Base-by-base conservation (phyloP, 176 grass and related monocot species). In the Zea luxurians region DNA sequence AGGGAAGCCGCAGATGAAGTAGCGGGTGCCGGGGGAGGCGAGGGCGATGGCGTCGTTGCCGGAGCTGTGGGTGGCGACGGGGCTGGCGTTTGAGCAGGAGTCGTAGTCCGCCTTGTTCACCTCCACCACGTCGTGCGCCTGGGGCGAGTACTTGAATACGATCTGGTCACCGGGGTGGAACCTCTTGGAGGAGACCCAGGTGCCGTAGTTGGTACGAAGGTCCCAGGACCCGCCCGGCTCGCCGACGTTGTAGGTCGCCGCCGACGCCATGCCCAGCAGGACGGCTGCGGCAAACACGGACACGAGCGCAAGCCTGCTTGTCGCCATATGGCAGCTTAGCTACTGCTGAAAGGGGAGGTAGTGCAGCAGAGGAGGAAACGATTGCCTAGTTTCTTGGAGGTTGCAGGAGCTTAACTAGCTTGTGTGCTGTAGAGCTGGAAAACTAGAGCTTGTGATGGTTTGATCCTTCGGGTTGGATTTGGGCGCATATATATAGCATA, bases 1-100 rank as follows among this genome's bases (percentile, higher is more conserved):
- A 0, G 54, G 0, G 74, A 96, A 1, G 49, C 84, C 66, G 67
- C 93, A 96, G 84, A 96, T 71, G 89, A 82, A 96, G 87, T 89
- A 89, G 74, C 81, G 81, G 10, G 65, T 86, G 48, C 84, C 84
- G 4, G 79, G 0, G 41, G 37, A 10, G 21, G 10, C 34, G 35
- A 96, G 84, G 9, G 38, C 0, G 59, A 92, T 40, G 59, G 20
- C 12, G 11, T 88, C 86, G 41, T 77, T 64, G 10, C 89, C 93
- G 17, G 15, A 67, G 11, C 0, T 78, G 74, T 78, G 18, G 21
- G 27, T 86, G 74, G 67, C 66, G 79, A 90, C 58, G 47, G 87
- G 3, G 5, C 40, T 75, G 15, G 21, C 0, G 46, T 41, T n/a
- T 40, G 61, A 66, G 84, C 93, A 92, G 0, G 89, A 77, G 70